Conservation (phyloP, 257 asterid genomes). For the Penstemon eatonii region DNA sequence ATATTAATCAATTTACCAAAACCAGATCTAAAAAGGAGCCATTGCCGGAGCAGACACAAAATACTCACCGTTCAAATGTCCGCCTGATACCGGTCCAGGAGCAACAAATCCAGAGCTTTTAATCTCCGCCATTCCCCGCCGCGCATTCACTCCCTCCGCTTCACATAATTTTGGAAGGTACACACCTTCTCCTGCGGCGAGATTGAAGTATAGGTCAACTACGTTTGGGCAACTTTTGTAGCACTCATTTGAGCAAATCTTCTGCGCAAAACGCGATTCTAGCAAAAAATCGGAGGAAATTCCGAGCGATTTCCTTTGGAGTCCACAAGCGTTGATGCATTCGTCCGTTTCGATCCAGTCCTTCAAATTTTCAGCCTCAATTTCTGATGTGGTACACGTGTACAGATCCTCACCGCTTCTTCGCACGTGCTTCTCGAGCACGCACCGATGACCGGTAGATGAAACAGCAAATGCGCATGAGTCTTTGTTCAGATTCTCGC, state of each 20-base stretch:
- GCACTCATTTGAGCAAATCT: conserved; percentile 69
- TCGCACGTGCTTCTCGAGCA: conserved; percentile 58
- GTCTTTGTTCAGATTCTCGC: conserved; percentile 49
- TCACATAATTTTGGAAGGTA: conserved; percentile 74
- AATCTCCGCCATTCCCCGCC: conserved; percentile 66
- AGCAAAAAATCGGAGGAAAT: conserved; percentile 77
- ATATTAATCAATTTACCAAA: background rate
- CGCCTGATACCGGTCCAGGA: conserved; percentile 38
- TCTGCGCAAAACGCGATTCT: conserved; percentile 49
- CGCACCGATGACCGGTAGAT: conserved; percentile 60
- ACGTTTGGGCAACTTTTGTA: conserved; percentile 61
- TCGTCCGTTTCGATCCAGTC: conserved; percentile 60
- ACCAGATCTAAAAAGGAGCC: conserved; percentile 34
- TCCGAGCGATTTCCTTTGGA: conserved; percentile 64
- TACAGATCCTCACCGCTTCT: conserved; percentile 49
- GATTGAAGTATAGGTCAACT: conserved; percentile 77
- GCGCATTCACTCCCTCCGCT: conserved; percentile 34
- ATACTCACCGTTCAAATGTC: background rate
- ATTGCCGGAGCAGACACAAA: conserved; percentile 39
- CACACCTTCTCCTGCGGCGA: conserved; percentile 81
- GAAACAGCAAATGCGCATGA: conserved; percentile 69
- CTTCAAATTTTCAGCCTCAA: conserved; percentile 51
- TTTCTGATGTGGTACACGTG: conserved; percentile 58
- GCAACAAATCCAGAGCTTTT: conserved; percentile 60
- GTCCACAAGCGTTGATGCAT: conserved; percentile 62